Conservation (phyloP, 208 protist species). For the Acanthamoeba culbertsoni region DNA sequence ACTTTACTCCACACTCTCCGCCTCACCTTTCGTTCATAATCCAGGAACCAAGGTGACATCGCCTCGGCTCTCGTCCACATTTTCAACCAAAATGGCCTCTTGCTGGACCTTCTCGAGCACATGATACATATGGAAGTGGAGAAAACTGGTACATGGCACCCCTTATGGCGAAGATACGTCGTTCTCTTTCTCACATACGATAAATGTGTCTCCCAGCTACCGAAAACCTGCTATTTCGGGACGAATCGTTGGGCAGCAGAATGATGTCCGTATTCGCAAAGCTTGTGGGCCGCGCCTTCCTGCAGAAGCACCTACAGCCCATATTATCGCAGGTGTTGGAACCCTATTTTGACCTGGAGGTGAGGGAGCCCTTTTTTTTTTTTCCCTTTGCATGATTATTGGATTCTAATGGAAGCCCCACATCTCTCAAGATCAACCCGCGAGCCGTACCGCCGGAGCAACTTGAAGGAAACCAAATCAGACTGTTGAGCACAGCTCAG, state of each 20-base stretch:
- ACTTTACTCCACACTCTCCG: background rate
- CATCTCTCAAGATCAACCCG: background rate
- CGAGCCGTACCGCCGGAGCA: background rate
- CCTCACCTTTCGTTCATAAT: background rate
- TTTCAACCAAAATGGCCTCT: conserved; percentile 32
- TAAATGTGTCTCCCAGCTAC: background rate
- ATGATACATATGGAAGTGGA: conserved; percentile 54
- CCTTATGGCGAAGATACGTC: background rate
- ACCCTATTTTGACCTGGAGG: conserved; percentile 48
- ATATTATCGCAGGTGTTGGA: background rate
- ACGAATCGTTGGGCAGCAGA: background rate
- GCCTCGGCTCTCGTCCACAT: conserved; percentile 34
- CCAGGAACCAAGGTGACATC: conserved; percentile 8
- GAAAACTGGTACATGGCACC: background rate
- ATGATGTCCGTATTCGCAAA: conserved; percentile 51
- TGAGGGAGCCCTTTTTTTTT: background rate
- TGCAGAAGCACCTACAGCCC: background rate
- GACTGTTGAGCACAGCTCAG: background rate
- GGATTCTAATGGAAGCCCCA: background rate
- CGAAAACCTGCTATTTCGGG: conserved; percentile 32
- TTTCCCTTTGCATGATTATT: background rate
- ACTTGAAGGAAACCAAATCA: background rate
- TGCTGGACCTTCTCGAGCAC: background rate
- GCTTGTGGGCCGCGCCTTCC: conserved; percentile 2
- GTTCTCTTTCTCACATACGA: background rate